phyloP scores from a whole-genome alignment of 1,284 basidiomycete species.

The Boletus mariae region DNA sequence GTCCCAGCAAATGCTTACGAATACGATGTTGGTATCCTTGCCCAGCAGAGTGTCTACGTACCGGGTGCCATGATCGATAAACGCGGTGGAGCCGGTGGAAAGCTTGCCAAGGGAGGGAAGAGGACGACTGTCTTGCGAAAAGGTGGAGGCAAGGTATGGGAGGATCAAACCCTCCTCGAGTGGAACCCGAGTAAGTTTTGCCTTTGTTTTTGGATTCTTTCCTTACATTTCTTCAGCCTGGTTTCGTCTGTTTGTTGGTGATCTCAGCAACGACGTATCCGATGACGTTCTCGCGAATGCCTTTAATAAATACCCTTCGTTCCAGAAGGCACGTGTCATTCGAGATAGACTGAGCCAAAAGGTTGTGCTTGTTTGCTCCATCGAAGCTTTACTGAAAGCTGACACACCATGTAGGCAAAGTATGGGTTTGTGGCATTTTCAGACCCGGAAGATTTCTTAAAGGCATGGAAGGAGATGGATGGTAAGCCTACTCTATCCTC shows the following conservation, averaged over 20 bases:
- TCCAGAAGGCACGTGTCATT: constrained; percentile 93
- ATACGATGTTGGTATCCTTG: constrained; percentile 83
- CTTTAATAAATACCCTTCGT: constrained; percentile 89
- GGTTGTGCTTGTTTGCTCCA: constrained; percentile 39
- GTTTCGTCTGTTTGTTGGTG: constrained; percentile 97
- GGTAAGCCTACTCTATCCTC: constrained; percentile 49
- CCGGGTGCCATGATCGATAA: constrained; percentile 86
- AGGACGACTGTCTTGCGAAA: constrained; percentile 92
- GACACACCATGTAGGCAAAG: constrained; percentile 63
- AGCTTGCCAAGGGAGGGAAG: constrained; percentile 86
- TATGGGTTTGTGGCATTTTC: constrained; percentile 98
- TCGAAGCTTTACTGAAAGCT: background rate
- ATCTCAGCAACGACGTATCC: constrained; percentile 96
- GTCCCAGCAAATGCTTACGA: constrained; percentile 87
- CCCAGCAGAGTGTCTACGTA: constrained; percentile 85
- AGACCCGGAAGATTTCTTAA: constrained; percentile 97
- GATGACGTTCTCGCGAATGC: constrained; percentile 91
- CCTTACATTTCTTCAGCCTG: constrained; percentile 58
- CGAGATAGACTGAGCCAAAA: constrained; percentile 88
- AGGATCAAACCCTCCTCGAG: constrained; percentile 94
- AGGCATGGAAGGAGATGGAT: constrained; percentile 99
- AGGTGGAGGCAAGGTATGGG: constrained; percentile 95
- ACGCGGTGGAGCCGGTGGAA: constrained; percentile 77
- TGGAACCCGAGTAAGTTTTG: constrained; percentile 89
- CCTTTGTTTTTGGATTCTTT: background rate